Evolutionary conservation across 2,329 filamentous ascomycete genomes (phyloP).

Genomic region (Alternaria novae-zelandiae): DNA sequence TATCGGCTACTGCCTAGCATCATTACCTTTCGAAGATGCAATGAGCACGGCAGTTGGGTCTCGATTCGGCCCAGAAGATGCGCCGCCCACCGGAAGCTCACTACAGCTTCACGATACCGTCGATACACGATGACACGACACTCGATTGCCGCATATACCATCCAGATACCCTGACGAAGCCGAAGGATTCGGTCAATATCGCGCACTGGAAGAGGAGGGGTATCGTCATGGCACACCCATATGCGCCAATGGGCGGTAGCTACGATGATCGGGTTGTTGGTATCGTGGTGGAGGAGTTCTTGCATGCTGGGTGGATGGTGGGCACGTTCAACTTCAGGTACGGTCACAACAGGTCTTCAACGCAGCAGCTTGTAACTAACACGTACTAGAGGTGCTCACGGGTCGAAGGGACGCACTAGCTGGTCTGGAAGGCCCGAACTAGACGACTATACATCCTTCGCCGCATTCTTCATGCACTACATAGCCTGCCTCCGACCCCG

Average conservation of each 20-base stretch:
- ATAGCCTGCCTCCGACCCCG: slow-evolving; percentile 61
- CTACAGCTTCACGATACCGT: slow-evolving; percentile 78
- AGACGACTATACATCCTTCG: slow-evolving; percentile 81
- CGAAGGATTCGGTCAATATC: neutral
- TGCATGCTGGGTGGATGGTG: slow-evolving; percentile 76
- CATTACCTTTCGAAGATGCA: slow-evolving; percentile 21
- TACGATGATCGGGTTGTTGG: slow-evolving; percentile 83
- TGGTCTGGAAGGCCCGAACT: slow-evolving; percentile 86
- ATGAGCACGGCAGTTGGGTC: slow-evolving; percentile 32
- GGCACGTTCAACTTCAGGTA: slow-evolving; percentile 93
- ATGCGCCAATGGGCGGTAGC: slow-evolving; percentile 83
- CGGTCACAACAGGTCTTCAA: neutral
- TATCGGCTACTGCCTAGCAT: neutral
- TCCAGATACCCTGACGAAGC: slow-evolving; percentile 33
- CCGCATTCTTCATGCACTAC: slow-evolving; percentile 81
- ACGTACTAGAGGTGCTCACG: slow-evolving; percentile 72
- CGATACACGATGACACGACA: slow-evolving; percentile 75
- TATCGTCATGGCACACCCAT: slow-evolving; percentile 85
- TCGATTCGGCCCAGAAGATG: slow-evolving; percentile 32
- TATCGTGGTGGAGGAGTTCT: slow-evolving; percentile 66
- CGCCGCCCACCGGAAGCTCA: slow-evolving; percentile 38
- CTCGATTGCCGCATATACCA: slow-evolving; percentile 88
- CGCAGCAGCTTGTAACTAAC: neutral
- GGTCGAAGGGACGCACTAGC: slow-evolving; percentile 78
- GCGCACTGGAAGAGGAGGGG: slow-evolving; percentile 52